These are phyloP conservation scores for Talaromyces amestolkiae DNA, from an alignment of 2,329 filamentous ascomycete genomes.

Conservation along the genomic window DNA sequence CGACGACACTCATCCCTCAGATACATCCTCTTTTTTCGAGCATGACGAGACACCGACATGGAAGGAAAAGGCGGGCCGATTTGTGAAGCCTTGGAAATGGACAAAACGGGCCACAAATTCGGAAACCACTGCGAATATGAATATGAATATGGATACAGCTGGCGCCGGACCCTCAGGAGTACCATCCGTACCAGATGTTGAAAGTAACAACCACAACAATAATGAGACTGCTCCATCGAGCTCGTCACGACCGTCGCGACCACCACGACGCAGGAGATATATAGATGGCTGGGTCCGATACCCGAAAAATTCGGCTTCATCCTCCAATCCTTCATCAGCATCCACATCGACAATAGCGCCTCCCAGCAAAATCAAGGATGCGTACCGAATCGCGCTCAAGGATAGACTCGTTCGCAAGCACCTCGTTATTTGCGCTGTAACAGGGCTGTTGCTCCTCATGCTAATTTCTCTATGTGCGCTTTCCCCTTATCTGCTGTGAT, in stretches of 20 bases:
- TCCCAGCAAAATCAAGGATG: constrained; percentile 6
- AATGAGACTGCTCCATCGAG: not conserved
- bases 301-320: constrained; percentile 10
- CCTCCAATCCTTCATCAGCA: not conserved
- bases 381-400: constrained; percentile 20
- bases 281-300: constrained; percentile 16
- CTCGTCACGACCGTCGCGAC: not conserved
- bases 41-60: not conserved
- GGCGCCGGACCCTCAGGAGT: not conserved
- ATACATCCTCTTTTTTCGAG: constrained; percentile 1
- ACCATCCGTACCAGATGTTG: not conserved
- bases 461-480: constrained; percentile 66
- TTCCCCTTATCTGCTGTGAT: not conserved
- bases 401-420: constrained; percentile 22
- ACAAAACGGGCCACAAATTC: not conserved
- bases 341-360: not conserved
- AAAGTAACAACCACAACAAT: not conserved
- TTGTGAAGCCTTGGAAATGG: not conserved
- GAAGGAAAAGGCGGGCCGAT: constrained; percentile 6
- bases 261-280: constrained; percentile 13
- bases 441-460: constrained; percentile 60
- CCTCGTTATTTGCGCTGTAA: constrained; percentile 30
- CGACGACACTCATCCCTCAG: not conserved
- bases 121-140: not conserved
- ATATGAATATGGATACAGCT: not conserved